These are phyloP conservation scores for Wolfiporia cocos DNA, from an alignment of 1,284 basidiomycete genomes.

Conservation along the genomic window DNA sequence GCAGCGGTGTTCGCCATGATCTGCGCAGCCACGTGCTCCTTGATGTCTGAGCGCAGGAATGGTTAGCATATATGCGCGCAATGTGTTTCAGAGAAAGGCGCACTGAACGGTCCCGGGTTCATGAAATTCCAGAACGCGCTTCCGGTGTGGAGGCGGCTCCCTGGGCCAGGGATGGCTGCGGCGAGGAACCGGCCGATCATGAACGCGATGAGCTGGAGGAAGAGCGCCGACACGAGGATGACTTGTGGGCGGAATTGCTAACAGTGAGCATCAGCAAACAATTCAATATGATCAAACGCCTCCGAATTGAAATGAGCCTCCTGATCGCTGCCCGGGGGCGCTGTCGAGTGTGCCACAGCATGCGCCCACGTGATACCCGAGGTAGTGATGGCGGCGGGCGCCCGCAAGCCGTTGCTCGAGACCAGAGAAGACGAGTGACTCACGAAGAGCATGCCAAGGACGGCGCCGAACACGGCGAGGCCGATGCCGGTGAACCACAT, in stretches of 20 bases:
- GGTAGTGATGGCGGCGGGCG: too few species aligned
- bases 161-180: conserved; percentile 40
- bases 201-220: conserved; percentile 46
- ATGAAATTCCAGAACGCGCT: conserved; percentile 45
- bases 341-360: too few species aligned
- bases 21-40: conserved; percentile 57
- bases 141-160: conserved; percentile 30
- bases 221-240: conserved; percentile 48
- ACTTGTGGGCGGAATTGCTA: conserved; percentile 42
- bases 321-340: too few species aligned
- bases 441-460: conserved; percentile 55
- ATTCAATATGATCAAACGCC: background rate
- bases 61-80: background rate
- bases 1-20: conserved; percentile 38
- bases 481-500: conserved; percentile 41
- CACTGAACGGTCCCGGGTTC: conserved; percentile 52
- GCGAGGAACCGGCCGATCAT: conserved; percentile 37
- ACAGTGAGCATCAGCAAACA: background rate
- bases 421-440: conserved; percentile 14
- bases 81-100: conserved; percentile 9
- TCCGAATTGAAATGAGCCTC: too few species aligned
- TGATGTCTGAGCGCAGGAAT: conserved; percentile 35
- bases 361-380: too few species aligned
- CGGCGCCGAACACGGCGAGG: conserved; percentile 48
- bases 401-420: conserved; percentile 5